These are phyloP conservation scores for Patellifolia procumbens DNA, from an alignment of 179 eudicot genomes.

Conservation along the genomic window DNA sequence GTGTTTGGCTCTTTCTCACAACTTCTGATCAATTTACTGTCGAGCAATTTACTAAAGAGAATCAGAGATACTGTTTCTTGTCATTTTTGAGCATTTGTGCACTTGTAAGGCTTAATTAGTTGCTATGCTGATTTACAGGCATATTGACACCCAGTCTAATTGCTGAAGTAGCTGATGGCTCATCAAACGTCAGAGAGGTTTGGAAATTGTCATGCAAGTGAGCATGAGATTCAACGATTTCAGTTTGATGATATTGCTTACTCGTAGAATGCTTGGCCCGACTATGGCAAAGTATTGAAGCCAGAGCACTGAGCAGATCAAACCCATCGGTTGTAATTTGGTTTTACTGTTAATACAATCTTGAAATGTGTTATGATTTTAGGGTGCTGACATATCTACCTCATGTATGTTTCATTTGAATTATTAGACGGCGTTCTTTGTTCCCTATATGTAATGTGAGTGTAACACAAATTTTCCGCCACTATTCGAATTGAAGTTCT, in stretches of 20 bases:
- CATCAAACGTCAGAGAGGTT: conserved; percentile 42
- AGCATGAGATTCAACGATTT: conserved; percentile 1
- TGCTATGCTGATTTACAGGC: conserved; percentile 28
- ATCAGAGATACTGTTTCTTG: background rate
- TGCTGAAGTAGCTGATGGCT: conserved; percentile 43
- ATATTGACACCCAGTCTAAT: conserved; percentile 33
- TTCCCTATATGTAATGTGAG: background rate
- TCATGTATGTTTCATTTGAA: conserved; percentile 2
- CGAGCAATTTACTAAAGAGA: background rate
- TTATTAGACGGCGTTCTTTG: background rate
- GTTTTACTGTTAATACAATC: background rate
- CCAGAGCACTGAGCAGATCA: background rate
- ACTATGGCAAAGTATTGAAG: background rate
- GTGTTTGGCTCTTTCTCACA: background rate
- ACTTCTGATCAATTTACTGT: background rate
- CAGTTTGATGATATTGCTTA: background rate
- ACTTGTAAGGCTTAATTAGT: conserved; percentile 3
- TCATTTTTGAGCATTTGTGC: conserved; percentile 1
- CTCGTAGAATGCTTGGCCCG: background rate
- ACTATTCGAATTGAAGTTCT: background rate
- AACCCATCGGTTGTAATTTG: background rate
- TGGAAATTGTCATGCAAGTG: conserved; percentile 41
- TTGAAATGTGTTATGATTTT: background rate
- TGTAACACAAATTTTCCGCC: background rate
- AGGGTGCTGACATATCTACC: background rate